phyloP scores from a whole-genome alignment of 176 grass and related monocot genomes.

The Bromus sterilis region DNA sequence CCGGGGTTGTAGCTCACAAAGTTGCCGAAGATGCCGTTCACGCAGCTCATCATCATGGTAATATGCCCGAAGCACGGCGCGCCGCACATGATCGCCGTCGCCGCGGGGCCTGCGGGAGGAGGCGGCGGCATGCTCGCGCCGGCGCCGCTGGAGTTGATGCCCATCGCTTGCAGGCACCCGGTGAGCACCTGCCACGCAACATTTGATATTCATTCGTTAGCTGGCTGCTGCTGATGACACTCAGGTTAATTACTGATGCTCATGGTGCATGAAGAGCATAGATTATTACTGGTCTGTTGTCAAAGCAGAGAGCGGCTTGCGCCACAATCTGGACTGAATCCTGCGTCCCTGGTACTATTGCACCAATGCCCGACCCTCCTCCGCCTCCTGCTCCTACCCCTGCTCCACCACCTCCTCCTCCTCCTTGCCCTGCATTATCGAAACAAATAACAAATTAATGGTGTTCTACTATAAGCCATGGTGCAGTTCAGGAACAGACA shows the following conservation, averaged over 20 bases:
- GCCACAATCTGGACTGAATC: slow-evolving; percentile 73
- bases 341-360: slow-evolving; percentile 37
- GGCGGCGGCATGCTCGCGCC: not conserved
- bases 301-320: slow-evolving; percentile 80
- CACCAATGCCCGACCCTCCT: slow-evolving; percentile 1
- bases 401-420: not conserved
- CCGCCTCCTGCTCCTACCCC: not conserved
- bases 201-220: not conserved
- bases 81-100: slow-evolving; percentile 42
- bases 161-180: slow-evolving; percentile 58
- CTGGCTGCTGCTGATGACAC: not conserved
- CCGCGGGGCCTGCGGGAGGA: not conserved
- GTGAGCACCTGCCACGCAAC: slow-evolving; percentile 52
- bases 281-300: slow-evolving; percentile 31
- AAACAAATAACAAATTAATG: not conserved
- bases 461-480: not conserved
- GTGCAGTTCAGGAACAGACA: not conserved
- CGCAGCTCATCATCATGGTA: slow-evolving; percentile 59
- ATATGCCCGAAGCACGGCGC: slow-evolving; percentile 63
- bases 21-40: slow-evolving; percentile 61
- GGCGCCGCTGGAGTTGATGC: slow-evolving; percentile 34
- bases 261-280: too few relatives aligned
- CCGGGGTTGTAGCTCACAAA: slow-evolving; percentile 63
- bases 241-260: too few relatives aligned
- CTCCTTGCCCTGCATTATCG: slow-evolving; percentile 43